A percentile compares a stretch with the other conserved stretches of the same genome.
Evolutionary conservation across 768 basidiomycete species (phyloP).

Genomic region (Phlebiopsis flavidoalba): DNA sequence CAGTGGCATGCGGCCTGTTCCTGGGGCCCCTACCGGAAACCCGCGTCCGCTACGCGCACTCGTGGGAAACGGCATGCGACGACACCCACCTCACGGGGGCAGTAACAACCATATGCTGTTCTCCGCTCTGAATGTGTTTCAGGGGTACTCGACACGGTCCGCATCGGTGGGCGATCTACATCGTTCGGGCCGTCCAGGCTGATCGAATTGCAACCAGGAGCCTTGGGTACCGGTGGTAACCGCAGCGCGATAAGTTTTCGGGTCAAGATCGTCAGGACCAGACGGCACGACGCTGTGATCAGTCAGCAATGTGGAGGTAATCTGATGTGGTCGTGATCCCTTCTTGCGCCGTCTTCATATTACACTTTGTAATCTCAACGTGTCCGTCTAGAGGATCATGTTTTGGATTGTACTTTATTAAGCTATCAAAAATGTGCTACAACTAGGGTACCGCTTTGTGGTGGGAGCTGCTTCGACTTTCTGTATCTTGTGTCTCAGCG

Average conservation of each 20-base stretch:
- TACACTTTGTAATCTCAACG: background rate
- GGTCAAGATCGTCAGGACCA: slow-evolving; percentile 53
- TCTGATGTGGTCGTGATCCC: background rate
- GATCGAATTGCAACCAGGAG: slow-evolving; percentile 9
- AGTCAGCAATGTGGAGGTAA: background rate
- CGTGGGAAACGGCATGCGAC: slow-evolving; percentile 27
- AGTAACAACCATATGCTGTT: slow-evolving; percentile 51
- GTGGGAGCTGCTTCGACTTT: no score
- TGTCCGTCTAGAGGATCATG: no score
- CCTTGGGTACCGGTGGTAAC: slow-evolving; percentile 48
- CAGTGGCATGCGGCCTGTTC: slow-evolving; percentile 53
- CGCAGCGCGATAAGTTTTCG: slow-evolving; percentile 51
- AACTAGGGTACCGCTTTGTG: no score
- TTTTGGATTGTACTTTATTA: no score
- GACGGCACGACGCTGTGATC: slow-evolving; percentile 34
- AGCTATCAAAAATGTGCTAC: no score
- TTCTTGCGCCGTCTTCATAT: background rate
- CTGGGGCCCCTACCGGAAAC: slow-evolving; percentile 42
- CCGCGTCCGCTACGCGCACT: slow-evolving; percentile 44
- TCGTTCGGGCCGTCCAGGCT: slow-evolving; percentile 38
- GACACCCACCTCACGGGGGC: slow-evolving; percentile 26
- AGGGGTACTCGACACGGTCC: slow-evolving; percentile 55
- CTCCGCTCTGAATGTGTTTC: slow-evolving; percentile 45
- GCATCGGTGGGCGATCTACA: slow-evolving; percentile 52
- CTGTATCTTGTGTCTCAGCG: no score